Base-by-base conservation (phyloP, 331 rosid genomes). In the Telfairia occidentalis region DNA sequence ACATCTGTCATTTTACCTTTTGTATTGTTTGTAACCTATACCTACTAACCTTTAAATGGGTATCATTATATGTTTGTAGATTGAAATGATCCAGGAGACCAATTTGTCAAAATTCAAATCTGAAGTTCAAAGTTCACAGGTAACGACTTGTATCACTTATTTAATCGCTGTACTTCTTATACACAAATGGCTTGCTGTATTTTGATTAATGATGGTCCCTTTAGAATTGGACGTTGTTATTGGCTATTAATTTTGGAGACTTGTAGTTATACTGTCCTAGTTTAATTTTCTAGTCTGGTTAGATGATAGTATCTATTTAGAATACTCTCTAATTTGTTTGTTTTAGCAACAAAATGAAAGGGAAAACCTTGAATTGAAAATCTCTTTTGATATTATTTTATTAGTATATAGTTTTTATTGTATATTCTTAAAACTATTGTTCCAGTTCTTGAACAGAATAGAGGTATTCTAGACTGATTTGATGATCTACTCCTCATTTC, bases 51-150 rank as follows among this genome's bases (percentile, higher is more conserved):
- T 35, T 48, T 72, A 0, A 10, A 32, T 70, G 74, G 67, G 52
- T 65, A 46, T 71, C 3, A 2, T 26, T 42, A 29, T 60, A 9
- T 85, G 23, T 65, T 15, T 19, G 29, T 26, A 91, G 97, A 83
- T 73, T 69, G 96, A 89, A 76, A 86, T 91, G 98, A 77, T 80
- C 26, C 97, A 94, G 85, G 98, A 94, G 28, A 46, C 90, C 75
- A 94, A 85, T 75, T 71, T 94, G 74, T 91, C 98, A 76, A 91
- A 94, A 76, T 94, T 94, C 83, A 91, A 94, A 88, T 83, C 97
- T 1, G 96, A 94, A 85, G 94, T 94, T 66, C 96, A 94, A 84
- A 91, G 95, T 63, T 88, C 97, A 32, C 97, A 94, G 98, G 98
- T 94, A 90, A 34, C 38, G 26, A 54, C 63, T 78, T 3, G 19